Conservation (phyloP, 177 flowering plant genomes). For the Telopea speciosissima region DNA sequence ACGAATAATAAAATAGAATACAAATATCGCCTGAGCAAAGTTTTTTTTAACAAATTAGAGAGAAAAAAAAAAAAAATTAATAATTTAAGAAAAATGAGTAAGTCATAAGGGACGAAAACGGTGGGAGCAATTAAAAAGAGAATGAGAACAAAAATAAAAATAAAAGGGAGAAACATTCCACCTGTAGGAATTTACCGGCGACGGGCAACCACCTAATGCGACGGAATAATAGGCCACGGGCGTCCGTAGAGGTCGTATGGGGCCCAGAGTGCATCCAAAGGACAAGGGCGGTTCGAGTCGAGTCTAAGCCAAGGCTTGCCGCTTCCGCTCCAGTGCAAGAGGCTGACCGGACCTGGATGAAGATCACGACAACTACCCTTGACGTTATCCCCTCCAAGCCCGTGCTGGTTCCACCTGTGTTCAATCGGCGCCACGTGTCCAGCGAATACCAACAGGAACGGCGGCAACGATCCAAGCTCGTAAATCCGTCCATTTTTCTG, state of each 20-base stretch:
- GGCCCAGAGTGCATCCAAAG: slow-evolving; percentile 42
- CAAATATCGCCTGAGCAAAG: slow-evolving; percentile 23
- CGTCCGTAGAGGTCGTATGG: slow-evolving; percentile 39
- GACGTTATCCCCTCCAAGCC: slow-evolving; percentile 43
- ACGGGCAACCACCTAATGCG: not conserved
- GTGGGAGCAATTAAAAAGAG: not conserved
- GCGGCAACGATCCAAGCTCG: slow-evolving; percentile 49
- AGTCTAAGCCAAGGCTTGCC: slow-evolving; percentile 48
- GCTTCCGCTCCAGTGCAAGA: slow-evolving; percentile 47
- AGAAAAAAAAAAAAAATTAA: slow-evolving; percentile 16
- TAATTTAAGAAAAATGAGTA: slow-evolving; percentile 14
- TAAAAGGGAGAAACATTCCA: not conserved
- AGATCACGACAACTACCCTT: slow-evolving; percentile 43
- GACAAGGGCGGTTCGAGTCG: slow-evolving; percentile 39
- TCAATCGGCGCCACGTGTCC: slow-evolving; percentile 45
- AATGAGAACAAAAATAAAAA: not conserved
- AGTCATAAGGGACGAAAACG: not conserved
- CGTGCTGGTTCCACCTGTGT: slow-evolving; percentile 53
- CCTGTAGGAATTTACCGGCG: slow-evolving; percentile 21
- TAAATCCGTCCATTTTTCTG: slow-evolving; percentile 46
- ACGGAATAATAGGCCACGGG: not conserved
- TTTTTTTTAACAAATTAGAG: not conserved
- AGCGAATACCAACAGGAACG: slow-evolving; percentile 41
- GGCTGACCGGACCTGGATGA: slow-evolving; percentile 42
- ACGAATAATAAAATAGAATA: slow-evolving; percentile 37